These are phyloP conservation scores for Xylaria venustula DNA, from an alignment of 495 filamentous ascomycete species.

Conservation along the genomic window DNA sequence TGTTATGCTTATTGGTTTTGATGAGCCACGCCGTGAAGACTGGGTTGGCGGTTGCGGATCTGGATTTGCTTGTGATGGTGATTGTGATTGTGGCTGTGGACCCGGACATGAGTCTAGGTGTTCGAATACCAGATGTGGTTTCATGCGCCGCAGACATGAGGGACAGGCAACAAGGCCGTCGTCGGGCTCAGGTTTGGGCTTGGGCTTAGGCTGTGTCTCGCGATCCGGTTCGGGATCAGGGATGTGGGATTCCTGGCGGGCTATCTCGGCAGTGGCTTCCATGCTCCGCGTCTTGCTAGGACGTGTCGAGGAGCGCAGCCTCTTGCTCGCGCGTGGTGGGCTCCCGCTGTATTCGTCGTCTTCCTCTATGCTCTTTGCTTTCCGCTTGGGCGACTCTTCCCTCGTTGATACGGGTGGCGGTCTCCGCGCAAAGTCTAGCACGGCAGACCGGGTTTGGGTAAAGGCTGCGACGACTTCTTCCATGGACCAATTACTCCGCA, in stretches of 20 bases:
- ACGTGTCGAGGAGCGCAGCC: conserved; percentile 45
- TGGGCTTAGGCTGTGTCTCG: too few relatives aligned
- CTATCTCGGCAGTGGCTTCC: conserved; percentile 35
- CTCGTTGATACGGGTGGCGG: conserved; percentile 18
- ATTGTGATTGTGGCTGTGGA: conserved; percentile 18
- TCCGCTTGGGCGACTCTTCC: conserved; percentile 46
- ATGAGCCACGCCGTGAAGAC: conserved; percentile 10
- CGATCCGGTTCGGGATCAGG: conserved; percentile 25
- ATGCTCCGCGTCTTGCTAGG: conserved; percentile 37
- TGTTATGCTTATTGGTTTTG: conserved; percentile 21
- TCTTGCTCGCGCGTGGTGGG: conserved; percentile 37
- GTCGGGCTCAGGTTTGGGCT: conserved; percentile 40
- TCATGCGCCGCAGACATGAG: conserved; percentile 75
- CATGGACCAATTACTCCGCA: conserved; percentile 79
- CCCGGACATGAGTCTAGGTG: conserved; percentile 69
- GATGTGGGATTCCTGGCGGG: conserved; percentile 33
- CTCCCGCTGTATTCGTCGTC: conserved; percentile 1
- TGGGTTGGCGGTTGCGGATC: conserved; percentile 9
- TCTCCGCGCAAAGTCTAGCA: conserved; percentile 61
- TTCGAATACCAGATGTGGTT: conserved; percentile 63
- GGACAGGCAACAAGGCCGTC: conserved; percentile 82
- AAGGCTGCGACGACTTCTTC: conserved; percentile 85
- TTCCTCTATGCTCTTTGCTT: conserved; percentile 38
- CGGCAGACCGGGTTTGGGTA: conserved; percentile 56
- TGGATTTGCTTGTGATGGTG: too few relatives aligned